phyloP scores from a whole-genome alignment of 805 yeast genomes.

The Peterozyma xylosa region DNA sequence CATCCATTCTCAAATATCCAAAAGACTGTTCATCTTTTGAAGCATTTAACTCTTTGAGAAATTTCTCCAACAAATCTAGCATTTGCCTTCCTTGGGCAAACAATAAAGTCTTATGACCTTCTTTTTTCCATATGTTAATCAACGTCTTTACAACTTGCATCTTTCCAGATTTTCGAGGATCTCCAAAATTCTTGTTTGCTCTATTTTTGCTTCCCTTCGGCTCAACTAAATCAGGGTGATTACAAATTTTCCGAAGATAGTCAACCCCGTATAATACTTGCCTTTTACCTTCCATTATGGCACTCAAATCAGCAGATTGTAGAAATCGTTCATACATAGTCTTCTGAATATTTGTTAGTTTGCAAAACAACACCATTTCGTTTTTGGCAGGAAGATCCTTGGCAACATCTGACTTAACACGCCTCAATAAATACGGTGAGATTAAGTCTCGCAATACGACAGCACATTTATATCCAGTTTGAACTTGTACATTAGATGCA shows the following conservation, averaged over 20 bases:
- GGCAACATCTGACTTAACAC: slow-evolving; percentile 92
- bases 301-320: slow-evolving; percentile 64
- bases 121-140: slow-evolving; percentile 65
- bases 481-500: slow-evolving; percentile 93
- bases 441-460: slow-evolving; percentile 81
- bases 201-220: slow-evolving; percentile 27
- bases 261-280: slow-evolving; percentile 89
- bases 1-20: slow-evolving; percentile 81
- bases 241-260: slow-evolving; percentile 83
- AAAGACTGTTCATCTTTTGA: slow-evolving; percentile 10
- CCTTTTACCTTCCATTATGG: slow-evolving; percentile 67
- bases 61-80: slow-evolving; percentile 78
- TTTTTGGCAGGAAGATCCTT: slow-evolving; percentile 87
- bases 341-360: slow-evolving; percentile 70
- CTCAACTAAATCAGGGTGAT: slow-evolving; percentile 83
- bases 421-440: slow-evolving; percentile 78
- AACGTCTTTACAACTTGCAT: slow-evolving; percentile 81
- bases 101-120: slow-evolving; percentile 73
- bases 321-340: slow-evolving; percentile 68
- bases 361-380: slow-evolving; percentile 91
- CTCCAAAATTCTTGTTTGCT: slow-evolving; percentile 35
- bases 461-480: slow-evolving; percentile 94
- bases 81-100: slow-evolving; percentile 92
- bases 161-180: slow-evolving; percentile 69
- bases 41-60: slow-evolving; percentile 35